Evolutionary conservation across 2,329 filamentous ascomycete species (phyloP).

Genomic region (Hirsutella thompsonii): DNA sequence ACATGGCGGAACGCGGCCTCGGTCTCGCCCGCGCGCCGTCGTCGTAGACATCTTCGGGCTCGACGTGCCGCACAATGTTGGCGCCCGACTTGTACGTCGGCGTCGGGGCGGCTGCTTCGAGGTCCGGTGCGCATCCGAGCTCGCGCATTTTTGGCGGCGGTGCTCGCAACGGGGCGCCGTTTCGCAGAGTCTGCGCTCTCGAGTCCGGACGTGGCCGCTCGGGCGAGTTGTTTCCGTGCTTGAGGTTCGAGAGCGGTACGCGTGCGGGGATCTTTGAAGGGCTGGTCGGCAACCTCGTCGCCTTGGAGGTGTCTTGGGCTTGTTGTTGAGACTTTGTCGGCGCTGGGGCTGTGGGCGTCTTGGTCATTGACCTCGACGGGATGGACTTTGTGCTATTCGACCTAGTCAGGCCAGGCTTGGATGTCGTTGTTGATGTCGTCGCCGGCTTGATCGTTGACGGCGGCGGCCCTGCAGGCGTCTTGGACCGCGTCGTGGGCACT

Average conservation of each 20-base stretch:
- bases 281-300: slow-evolving; percentile 13
- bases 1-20: not conserved
- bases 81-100: slow-evolving; percentile 35
- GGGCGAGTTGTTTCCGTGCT: slow-evolving; percentile 66
- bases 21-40: slow-evolving; percentile 30
- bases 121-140: slow-evolving; percentile 39
- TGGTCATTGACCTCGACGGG: slow-evolving; percentile 29
- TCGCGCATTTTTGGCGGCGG: slow-evolving; percentile 92
- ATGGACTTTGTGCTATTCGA: slow-evolving; percentile 16
- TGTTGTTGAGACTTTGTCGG: slow-evolving; percentile 14
- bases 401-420: slow-evolving; percentile 11
- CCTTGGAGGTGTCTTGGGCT: slow-evolving; percentile 1
- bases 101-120: slow-evolving; percentile 35
- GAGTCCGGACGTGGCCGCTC: slow-evolving; percentile 46
- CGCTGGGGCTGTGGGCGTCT: slow-evolving; percentile 38
- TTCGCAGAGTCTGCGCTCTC: slow-evolving; percentile 33
- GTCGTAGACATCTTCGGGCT: slow-evolving; percentile 79
- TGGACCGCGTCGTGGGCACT: slow-evolving; percentile 43
- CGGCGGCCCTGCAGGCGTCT: slow-evolving; percentile 57
- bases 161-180: slow-evolving; percentile 46
- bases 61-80: slow-evolving; percentile 42
- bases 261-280: slow-evolving; percentile 52
- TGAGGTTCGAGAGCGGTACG: slow-evolving; percentile 54
- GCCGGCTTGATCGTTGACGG: slow-evolving; percentile 27
- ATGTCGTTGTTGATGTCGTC: slow-evolving; percentile 18